phyloP scores from a whole-genome alignment of 2,329 filamentous ascomycete genomes.

The Colletotrichum sp. region DNA sequence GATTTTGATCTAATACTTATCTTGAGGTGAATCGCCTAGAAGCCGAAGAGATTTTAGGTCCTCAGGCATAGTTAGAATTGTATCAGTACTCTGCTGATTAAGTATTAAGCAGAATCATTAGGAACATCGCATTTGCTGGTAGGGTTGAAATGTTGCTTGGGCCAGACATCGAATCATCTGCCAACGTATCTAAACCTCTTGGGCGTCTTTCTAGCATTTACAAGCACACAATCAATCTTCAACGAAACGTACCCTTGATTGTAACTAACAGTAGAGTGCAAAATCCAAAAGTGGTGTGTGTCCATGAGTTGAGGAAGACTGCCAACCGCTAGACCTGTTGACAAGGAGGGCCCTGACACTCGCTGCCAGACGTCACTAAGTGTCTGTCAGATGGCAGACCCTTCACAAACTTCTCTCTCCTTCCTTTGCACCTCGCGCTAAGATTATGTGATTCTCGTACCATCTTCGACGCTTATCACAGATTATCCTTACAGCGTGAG shows the following conservation, averaged over 20 bases:
- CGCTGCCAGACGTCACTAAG: accelerated
- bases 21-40: too few relatives aligned
- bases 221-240: background rate
- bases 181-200: too few relatives aligned
- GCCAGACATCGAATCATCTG: too few relatives aligned
- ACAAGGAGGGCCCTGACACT: background rate
- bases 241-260: background rate
- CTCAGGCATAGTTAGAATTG: too few relatives aligned
- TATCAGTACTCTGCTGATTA: too few relatives aligned
- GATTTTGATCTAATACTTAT: too few relatives aligned
- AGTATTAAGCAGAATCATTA: too few relatives aligned
- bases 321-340: background rate
- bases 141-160: too few relatives aligned
- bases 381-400: background rate
- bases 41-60: too few relatives aligned
- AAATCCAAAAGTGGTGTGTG: background rate
- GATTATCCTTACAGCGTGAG: background rate
- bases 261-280: background rate
- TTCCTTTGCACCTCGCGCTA: background rate
- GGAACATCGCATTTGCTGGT: too few relatives aligned
- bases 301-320: background rate
- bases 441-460: background rate
- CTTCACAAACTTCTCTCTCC: background rate
- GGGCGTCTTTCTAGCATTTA: background rate
- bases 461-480: background rate